These are phyloP conservation scores for Fusarium hainanense DNA, from an alignment of 2,329 filamentous ascomycete genomes.

Conservation along the genomic window DNA sequence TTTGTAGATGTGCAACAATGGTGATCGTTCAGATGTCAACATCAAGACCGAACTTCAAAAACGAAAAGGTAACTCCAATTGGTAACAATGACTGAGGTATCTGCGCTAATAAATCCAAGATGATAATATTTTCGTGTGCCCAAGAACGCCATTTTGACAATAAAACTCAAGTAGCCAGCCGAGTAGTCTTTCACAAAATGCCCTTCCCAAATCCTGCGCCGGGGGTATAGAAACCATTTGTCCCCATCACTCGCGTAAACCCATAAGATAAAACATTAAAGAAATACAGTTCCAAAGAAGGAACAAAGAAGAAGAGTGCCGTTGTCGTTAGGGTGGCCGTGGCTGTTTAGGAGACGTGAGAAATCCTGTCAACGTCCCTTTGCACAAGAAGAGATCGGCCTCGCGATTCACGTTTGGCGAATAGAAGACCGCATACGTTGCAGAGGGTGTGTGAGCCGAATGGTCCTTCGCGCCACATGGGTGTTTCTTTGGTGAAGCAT, in stretches of 20 bases:
- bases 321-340: too few species aligned
- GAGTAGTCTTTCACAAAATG: conserved; percentile 15
- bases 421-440: conserved; percentile 20
- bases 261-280: not conserved
- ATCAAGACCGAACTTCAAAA: not conserved
- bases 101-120: conserved; percentile 16
- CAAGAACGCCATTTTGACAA: conserved; percentile 19
- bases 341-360: not conserved
- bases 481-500: conserved; percentile 23
- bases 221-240: conserved; percentile 28
- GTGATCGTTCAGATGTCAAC: too few species aligned
- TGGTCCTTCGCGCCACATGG: conserved; percentile 18
- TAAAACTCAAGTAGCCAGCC: conserved; percentile 13
- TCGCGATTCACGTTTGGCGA: conserved; percentile 13
- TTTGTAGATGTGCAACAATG: too few species aligned
- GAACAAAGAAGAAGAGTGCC: not conserved
- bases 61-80: not conserved
- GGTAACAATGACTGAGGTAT: conserved; percentile 20
- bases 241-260: conserved; percentile 13
- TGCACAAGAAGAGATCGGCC: not conserved
- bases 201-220: conserved; percentile 18
- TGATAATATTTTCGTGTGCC: conserved; percentile 1
- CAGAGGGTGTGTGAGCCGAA: conserved; percentile 24
- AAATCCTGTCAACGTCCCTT: not conserved
- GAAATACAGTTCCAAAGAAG: not conserved